Base-by-base conservation (phyloP, 441 rosid species). In the Breynia disticha region DNA sequence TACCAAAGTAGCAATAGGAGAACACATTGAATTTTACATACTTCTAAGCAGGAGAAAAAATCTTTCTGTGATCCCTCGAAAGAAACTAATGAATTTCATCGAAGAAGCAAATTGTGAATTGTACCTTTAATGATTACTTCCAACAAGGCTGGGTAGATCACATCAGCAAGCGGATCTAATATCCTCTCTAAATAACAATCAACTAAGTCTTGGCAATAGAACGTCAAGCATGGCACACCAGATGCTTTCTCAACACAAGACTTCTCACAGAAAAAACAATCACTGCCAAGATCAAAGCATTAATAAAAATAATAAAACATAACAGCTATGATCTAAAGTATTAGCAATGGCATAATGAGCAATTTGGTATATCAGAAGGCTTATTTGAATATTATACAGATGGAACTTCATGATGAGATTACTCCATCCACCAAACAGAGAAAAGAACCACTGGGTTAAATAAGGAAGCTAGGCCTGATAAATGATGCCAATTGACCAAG, bases 121-220 rank as follows among this genome's bases (percentile, higher is more conserved):
- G 17, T 43, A 94, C 99, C 99, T 84, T 90, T 94, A 75, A 94
- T 76, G 46, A 85, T 75, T 37, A 96, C 79, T 56, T 87, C 87
- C 55, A 83, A 60, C 58, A 94, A 65, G 64, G 80, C 84, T 11
- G 97, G 97, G 71, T 72, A 90, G 43, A 94, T 72, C 42, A 71
- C 56, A 63, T 79, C 74, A 50, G 87, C 77, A 56, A 89, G 82
- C 55, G 76, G 52, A 61, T 79, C 72, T 22, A 68, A 60, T 53
- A 67, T 65, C 52, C 47, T 68, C 67, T 87, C 91, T 19, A 88
- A 58, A 51, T 67, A 71, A 59, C 54, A 49, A 53, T 70, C 79
- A 16, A 46, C 49, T 52, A 60, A 52, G 60, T 74, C 85, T 66
- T 69, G 71, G 60, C 58, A 80, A 59, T 63, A 76, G 74, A 94